Evolutionary conservation across 192 early-diverging fungal species (phyloP), one percentile per base, ranked within the genome.

Genomic region (Entomortierella parvispora): DNA sequence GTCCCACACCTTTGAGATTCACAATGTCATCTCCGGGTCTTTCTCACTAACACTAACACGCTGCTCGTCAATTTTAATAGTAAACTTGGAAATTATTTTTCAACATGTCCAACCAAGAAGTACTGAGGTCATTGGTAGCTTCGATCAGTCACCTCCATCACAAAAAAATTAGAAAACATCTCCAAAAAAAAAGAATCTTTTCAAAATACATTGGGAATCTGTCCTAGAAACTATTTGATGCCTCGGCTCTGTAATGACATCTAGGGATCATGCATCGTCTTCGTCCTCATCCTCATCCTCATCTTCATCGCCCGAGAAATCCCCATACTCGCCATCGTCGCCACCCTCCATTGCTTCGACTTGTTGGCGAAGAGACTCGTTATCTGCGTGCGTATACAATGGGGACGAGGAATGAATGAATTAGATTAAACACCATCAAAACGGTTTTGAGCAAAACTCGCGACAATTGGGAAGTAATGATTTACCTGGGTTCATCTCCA

Each of bases 401-500:
- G n/a, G n/a, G n/a, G n/a, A n/a, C n/a, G n/a, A n/a, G n/a, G n/a
- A n/a, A n/a, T n/a, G n/a, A n/a, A n/a, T n/a, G n/a, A n/a, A n/a
- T n/a, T n/a, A n/a, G 37, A 40, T 40, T 40, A 40, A 12, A 40
- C 37, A 9, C 37, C 37, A 40, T 40, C 12, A 12, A 40, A 5
- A 12, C 5, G 37, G 12, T n/a, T n/a, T n/a, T 9, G 42, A 28
- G 15, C 6, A 15, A 9, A 15, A 28, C 23, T 8, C 2, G 26
- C 12, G 2, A 11, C 25, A 43, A 14, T 23, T 45, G 11, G 11
- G 3, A 11, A 31, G 2, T 47, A 33, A 25, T 9, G 4, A 65
- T 69, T 55, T 63, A 82, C 81, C 49, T 20, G 86, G 86, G 57
- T 78, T 58, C 44, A 86, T 33, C 44, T 80, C 46, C 51, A 82